These are phyloP conservation scores for Vitis labrusca DNA, from an alignment of 164 flowering plant genomes.

Conservation along the genomic window DNA sequence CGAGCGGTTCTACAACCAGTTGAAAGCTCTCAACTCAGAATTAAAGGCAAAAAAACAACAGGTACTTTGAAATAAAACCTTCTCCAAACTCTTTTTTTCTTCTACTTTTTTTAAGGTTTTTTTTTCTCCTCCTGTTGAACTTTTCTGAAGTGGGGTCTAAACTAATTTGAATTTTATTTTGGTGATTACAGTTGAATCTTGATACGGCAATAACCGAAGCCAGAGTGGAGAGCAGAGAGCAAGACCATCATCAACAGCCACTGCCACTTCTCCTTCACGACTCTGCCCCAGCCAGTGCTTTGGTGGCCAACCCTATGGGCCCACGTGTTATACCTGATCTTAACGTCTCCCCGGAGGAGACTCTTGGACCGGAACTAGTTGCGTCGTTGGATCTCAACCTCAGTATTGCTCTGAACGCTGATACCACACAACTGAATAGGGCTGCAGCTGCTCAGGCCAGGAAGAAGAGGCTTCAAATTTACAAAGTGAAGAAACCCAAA, in stretches of 20 bases:
- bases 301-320: no score
- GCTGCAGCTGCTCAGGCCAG: constrained; percentile 46
- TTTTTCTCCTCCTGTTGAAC: no score
- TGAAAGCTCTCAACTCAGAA: constrained; percentile 23
- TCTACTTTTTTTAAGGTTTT: neutral
- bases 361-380: no score
- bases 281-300: no score
- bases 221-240: neutral
- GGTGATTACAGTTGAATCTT: no score
- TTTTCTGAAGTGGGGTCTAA: no score
- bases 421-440: neutral
- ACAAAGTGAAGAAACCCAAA: constrained; percentile 24
- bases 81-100: neutral
- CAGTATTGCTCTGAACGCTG: constrained; percentile 4
- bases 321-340: no score
- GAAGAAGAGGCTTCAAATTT: constrained; percentile 35
- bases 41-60: constrained; percentile 28
- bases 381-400: constrained; percentile 32
- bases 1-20: constrained; percentile 5
- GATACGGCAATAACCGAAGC: neutral
- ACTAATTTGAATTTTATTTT: no score
- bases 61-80: constrained; percentile 10
- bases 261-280: no score
- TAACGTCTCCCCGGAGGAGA: no score
- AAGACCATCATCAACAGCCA: no score